Evolutionary conservation across 2,329 filamentous ascomycete genomes (phyloP), one percentile per base, ranked within the genome.

Genomic region (Apiospora pterosperma): DNA sequence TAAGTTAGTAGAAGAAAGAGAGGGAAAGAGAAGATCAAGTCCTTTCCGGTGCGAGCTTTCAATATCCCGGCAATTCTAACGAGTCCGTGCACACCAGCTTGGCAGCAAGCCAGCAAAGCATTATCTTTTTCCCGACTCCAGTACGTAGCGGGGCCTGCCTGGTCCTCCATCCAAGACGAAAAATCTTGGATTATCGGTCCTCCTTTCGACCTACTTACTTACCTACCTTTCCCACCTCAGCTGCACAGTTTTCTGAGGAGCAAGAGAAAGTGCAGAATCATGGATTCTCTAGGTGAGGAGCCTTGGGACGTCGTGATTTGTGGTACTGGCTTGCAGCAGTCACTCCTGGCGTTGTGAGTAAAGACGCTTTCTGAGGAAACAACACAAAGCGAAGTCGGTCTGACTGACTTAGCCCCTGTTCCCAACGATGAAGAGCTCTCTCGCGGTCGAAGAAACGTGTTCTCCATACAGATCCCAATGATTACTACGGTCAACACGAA

Each of bases 361-460:
- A 38, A 34, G 41, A 58, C 59, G 64, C 52, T 42, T 62, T 61
- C 69, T 65, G 44, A 63, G 64, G 28, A 36, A n/a, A 55, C 16
- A 60, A 55, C 6, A 68, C 67, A 70, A 70, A 69, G 71, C 52
- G 38, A 71, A 73, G 78, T 80, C 80, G 81, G 76, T 88, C 88
- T 91, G 87, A 92, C 90, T 92, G 87, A 93, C 89, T 78, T 79
- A 90, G 85, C 79, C 44, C 21, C 48, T 75, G 73, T 77, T 75
- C 73, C 64, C 66, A 73, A 65, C 69, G 69, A 66, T 80, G 76
- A 85, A 98, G 95, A 85, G 91, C 95, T 73, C 85, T 98, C 72
- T 98, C 95, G 70, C 90, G 94, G 74, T 97, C 93, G 67, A 90
- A 89, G 75, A 97, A 97, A 83, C 96, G 92, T 73, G 87, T 97